Percentiles rank a stretch among this genome's conserved stretches.
These are phyloP conservation scores for Aspergillus viridinutans DNA, from an alignment of 2,329 filamentous ascomycete genomes.

Conservation along the genomic window DNA sequence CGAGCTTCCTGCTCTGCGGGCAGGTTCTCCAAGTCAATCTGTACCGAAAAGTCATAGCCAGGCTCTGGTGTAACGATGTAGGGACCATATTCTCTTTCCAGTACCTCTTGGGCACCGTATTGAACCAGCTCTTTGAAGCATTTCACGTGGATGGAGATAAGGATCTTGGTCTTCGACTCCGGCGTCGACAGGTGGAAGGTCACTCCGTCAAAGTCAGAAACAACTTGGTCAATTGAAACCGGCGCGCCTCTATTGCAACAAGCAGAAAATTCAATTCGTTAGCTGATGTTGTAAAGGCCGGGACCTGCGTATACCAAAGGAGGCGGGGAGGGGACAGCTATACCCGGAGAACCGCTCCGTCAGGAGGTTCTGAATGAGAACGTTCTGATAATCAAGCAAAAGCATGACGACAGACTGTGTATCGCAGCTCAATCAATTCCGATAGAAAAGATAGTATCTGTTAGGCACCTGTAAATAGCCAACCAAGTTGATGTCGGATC, in stretches of 20 bases:
- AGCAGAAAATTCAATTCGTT: conserved; percentile 20
- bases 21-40: conserved; percentile 82
- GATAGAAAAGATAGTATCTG: conserved; percentile 7
- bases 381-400: conserved; percentile 98
- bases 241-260: conserved; percentile 64
- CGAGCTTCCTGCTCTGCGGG: conserved; percentile 79
- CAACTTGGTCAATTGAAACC: conserved; percentile 90
- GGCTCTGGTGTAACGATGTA: conserved; percentile 84
- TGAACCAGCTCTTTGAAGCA: conserved; percentile 89
- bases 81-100: conserved; percentile 89
- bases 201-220: conserved; percentile 98
- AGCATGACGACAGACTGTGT: conserved; percentile 55
- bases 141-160: conserved; percentile 90
- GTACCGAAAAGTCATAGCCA: conserved; percentile 93
- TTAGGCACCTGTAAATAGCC: background rate
- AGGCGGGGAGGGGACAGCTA: conserved; percentile 17
- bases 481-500: background rate
- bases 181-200: conserved; percentile 98
- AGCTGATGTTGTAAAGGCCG: conserved; percentile 37
- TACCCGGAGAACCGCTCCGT: conserved; percentile 92
- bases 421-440: background rate
- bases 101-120: conserved; percentile 87
- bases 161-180: conserved; percentile 86
- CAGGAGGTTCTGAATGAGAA: conserved; percentile 91
- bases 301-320: conserved; percentile 28